Percentiles rank a stretch among this genome's conserved stretches.
Conservation (phyloP, 108 stramenopile genomes). For the Phaeodactylum tricornutum region DNA sequence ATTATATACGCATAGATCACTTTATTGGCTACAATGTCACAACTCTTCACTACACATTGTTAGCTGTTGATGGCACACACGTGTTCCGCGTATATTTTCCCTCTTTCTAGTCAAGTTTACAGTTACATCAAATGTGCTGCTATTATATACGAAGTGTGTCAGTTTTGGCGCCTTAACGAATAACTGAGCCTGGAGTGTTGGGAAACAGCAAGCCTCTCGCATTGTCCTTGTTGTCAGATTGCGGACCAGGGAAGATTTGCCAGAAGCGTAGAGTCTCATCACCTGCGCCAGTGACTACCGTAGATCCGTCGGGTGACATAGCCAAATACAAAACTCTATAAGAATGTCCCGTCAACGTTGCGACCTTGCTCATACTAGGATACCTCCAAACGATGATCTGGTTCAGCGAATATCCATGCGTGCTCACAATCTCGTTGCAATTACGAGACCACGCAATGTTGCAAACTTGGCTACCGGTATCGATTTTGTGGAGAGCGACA, state of each 20-base stretch:
- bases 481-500: slow-evolving; percentile 69
- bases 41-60: too few species aligned
- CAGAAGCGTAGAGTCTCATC: slow-evolving; percentile 99
- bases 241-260: slow-evolving; percentile 96
- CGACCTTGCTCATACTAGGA: slow-evolving; percentile 92
- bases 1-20: too few species aligned
- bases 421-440: slow-evolving; percentile 96
- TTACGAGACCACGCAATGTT: slow-evolving; percentile 94
- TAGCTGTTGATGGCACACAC: too few species aligned
- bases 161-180: slow-evolving; percentile 71
- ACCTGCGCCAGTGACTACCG: slow-evolving; percentile 97
- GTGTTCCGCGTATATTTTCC: too few species aligned
- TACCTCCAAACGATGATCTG: slow-evolving; percentile 86
- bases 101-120: too few species aligned
- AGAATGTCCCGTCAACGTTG: slow-evolving; percentile 95
- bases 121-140: too few species aligned
- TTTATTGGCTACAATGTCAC: too few species aligned
- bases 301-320: slow-evolving; percentile 92
- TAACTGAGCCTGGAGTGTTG: slow-evolving; percentile 67
- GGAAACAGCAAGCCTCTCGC: slow-evolving; percentile 77
- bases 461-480: slow-evolving; percentile 98
- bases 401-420: slow-evolving; percentile 96
- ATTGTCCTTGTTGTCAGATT: slow-evolving; percentile 58
- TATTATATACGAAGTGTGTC: too few species aligned
- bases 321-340: slow-evolving; percentile 94